These are phyloP conservation scores for Cunninghamia lanceolata DNA, from an alignment of 75 land plant genomes.

Conservation along the genomic window DNA sequence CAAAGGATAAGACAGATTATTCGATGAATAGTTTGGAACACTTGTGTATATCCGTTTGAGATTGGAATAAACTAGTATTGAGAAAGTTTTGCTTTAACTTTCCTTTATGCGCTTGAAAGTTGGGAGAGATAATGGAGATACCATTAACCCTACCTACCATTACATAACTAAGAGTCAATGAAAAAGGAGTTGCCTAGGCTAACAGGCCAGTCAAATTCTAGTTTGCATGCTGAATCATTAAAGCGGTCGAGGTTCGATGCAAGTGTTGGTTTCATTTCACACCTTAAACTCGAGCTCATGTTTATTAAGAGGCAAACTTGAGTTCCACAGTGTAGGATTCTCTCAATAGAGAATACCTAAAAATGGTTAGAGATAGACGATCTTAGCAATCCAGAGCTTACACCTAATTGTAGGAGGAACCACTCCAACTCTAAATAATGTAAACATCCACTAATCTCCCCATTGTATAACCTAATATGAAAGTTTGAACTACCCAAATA, in stretches of 20 bases:
- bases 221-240: background rate
- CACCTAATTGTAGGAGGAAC: too few species aligned
- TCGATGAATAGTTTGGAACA: background rate
- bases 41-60: background rate
- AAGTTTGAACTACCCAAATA: too few species aligned
- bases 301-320: background rate
- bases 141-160: background rate
- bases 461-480: too few species aligned
- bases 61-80: background rate
- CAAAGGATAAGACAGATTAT: slow-evolving; percentile 1
- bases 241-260: background rate
- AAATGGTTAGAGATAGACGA: background rate
- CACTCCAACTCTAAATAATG: too few species aligned
- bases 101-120: background rate
- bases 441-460: too few species aligned
- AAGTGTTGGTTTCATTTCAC: background rate
- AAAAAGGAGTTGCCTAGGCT: background rate
- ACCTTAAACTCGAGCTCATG: background rate
- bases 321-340: too few species aligned
- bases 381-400: background rate
- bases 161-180: background rate
- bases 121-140: background rate
- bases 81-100: background rate
- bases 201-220: background rate
- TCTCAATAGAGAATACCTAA: background rate